Evolutionary conservation across 768 basidiomycete genomes (phyloP).

Genomic region (Lanmaoa rubissima): DNA sequence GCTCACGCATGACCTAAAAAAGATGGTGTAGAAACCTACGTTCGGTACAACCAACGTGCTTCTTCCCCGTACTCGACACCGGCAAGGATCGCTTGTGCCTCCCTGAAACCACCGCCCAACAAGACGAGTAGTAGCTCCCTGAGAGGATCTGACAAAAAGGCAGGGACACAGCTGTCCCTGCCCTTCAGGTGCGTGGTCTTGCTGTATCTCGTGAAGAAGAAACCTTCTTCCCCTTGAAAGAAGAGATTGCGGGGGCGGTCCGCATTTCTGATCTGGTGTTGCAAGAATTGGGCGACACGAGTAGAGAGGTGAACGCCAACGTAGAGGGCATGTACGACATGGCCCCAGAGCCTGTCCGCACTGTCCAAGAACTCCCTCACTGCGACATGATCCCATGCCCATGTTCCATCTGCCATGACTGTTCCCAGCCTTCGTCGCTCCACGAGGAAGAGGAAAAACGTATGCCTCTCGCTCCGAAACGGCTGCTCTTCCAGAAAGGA

Average conservation of each 20-base stretch:
- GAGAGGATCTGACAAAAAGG: background rate
- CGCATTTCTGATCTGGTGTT: conserved; percentile 1
- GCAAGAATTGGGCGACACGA: background rate
- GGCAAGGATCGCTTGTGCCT: conserved; percentile 1
- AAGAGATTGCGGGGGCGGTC: conserved; percentile 4
- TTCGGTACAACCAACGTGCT: background rate
- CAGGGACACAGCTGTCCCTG: conserved; percentile 2
- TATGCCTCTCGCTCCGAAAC: background rate
- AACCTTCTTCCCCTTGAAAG: conserved; percentile 5
- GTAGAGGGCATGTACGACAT: background rate
- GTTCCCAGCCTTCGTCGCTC: background rate
- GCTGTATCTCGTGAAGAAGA: conserved; percentile 8
- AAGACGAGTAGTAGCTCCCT: background rate
- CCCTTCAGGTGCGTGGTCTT: conserved; percentile 7
- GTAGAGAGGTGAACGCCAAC: conserved; percentile 3
- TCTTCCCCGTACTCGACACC: background rate
- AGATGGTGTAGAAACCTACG: background rate
- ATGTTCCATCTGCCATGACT: background rate
- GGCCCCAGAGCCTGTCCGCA: background rate
- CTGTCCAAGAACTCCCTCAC: background rate
- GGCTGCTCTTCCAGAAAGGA: background rate
- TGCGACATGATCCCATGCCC: background rate
- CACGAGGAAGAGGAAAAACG: background rate
- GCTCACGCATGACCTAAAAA: background rate
- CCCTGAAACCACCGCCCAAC: conserved; percentile 3